Evolutionary conservation across 2,329 filamentous ascomycete genomes (phyloP).

Genomic region (Alternaria gaisen): DNA sequence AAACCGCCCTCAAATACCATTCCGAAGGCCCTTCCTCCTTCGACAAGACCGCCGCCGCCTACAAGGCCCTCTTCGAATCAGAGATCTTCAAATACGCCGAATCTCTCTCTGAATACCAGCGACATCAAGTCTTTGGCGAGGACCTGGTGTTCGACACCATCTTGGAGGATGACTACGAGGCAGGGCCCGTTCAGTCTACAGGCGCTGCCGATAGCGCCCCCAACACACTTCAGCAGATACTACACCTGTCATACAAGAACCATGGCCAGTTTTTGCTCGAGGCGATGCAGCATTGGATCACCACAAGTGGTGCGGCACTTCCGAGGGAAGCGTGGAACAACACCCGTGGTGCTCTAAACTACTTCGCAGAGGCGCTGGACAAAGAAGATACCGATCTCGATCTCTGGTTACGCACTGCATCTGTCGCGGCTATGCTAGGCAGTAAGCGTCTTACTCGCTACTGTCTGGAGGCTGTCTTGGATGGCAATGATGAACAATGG

Average conservation of each 20-base stretch:
- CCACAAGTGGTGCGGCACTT: conserved; percentile 46
- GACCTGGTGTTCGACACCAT: conserved; percentile 54
- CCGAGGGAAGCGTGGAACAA: conserved; percentile 41
- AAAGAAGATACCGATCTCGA: conserved; percentile 72
- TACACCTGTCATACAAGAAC: conserved; percentile 96
- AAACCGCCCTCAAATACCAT: conserved; percentile 88
- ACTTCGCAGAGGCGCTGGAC: conserved; percentile 70
- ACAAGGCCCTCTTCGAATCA: conserved; percentile 84
- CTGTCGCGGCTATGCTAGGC: conserved; percentile 65
- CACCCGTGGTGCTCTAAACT: conserved; percentile 53
- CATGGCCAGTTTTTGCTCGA: conserved; percentile 93
- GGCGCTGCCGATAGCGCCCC: conserved; percentile 76
- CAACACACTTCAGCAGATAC: conserved; percentile 84
- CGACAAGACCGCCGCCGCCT: conserved; percentile 79
- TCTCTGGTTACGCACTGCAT: conserved; percentile 68
- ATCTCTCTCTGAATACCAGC: conserved; percentile 82
- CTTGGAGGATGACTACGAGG: conserved; percentile 50
- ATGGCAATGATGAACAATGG: conserved; percentile 66
- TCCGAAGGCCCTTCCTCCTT: conserved; percentile 83
- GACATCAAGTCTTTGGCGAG: conserved; percentile 65
- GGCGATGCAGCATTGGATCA: conserved; percentile 63
- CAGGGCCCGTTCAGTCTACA: conserved; percentile 57
- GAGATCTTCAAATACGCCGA: conserved; percentile 95
- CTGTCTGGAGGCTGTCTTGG: conserved; percentile 70
- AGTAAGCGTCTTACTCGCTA: conserved; percentile 68